A percentile compares a stretch with the other conserved stretches of the same genome.
These are phyloP conservation scores for Urtica urens DNA, from an alignment of 306 rosid species.

Conservation along the genomic window DNA sequence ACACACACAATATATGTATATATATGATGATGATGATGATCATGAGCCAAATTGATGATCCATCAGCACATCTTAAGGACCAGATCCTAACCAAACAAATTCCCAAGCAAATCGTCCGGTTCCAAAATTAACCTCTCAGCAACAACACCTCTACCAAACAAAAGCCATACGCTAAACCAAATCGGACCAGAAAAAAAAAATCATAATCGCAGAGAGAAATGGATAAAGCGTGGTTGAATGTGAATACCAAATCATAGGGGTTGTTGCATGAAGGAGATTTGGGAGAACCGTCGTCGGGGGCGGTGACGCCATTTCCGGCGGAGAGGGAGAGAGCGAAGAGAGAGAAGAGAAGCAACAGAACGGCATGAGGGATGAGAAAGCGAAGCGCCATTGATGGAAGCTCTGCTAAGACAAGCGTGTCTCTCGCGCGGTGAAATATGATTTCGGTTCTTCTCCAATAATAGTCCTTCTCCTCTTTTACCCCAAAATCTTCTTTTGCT, in stretches of 20 bases:
- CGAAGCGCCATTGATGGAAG: slow-evolving; percentile 31
- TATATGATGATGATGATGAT: too few relatives aligned
- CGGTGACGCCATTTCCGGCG: slow-evolving; percentile 27
- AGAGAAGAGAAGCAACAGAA: slow-evolving; percentile 23
- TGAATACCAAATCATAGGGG: slow-evolving; percentile 57
- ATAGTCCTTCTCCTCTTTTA: too few relatives aligned
- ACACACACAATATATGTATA: not conserved
- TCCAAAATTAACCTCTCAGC: not conserved
- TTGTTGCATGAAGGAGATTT: slow-evolving; percentile 50
- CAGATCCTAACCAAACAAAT: not conserved
- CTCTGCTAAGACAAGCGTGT: too few relatives aligned
- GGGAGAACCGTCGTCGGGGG: slow-evolving; percentile 31
- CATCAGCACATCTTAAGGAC: not conserved
- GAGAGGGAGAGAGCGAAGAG: slow-evolving; percentile 18
- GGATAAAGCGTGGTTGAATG: not conserved
- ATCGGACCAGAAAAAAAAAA: not conserved
- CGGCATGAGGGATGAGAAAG: slow-evolving; percentile 14
- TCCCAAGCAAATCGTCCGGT: not conserved
- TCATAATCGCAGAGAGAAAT: not conserved
- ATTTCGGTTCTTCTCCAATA: too few relatives aligned
- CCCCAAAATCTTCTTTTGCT: too few relatives aligned
- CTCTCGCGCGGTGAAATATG: too few relatives aligned
- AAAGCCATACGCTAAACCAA: not conserved
- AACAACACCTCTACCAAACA: not conserved
- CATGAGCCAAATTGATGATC: not conserved